phyloP scores from a whole-genome alignment of 2,329 filamentous ascomycete genomes.

The Didymella pomorum region DNA sequence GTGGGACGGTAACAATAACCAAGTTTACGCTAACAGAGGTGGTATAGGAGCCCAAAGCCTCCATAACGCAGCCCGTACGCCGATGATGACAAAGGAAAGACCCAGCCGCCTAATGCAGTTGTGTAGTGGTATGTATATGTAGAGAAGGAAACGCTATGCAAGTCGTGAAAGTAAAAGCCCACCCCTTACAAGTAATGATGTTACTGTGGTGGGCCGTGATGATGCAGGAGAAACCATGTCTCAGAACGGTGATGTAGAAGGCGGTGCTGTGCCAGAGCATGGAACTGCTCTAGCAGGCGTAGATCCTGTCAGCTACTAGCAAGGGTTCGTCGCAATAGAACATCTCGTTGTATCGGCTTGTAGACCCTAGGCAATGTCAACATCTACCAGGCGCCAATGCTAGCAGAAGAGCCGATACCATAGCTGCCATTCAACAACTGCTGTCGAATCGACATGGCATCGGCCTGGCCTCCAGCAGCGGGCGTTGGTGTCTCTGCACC shows the following conservation, averaged over 20 bases:
- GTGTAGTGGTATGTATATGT: slow-evolving; percentile 26
- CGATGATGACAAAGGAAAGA: slow-evolving; percentile 23
- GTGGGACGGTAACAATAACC: slow-evolving; percentile 14
- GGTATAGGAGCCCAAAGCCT: slow-evolving; percentile 15
- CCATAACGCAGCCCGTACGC: slow-evolving; percentile 22
- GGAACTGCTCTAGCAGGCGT: too few species aligned
- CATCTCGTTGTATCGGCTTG: not conserved
- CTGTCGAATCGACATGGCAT: slow-evolving; percentile 49
- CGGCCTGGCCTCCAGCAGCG: slow-evolving; percentile 32
- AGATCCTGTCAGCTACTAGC: not conserved
- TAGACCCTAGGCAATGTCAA: slow-evolving; percentile 1
- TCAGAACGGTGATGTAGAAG: not conserved
- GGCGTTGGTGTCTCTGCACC: slow-evolving; percentile 52
- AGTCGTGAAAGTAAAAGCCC: slow-evolving; percentile 41
- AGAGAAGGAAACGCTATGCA: slow-evolving; percentile 48
- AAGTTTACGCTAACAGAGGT: slow-evolving; percentile 30
- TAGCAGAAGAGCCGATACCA: slow-evolving; percentile 61
- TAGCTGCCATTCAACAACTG: slow-evolving; percentile 66
- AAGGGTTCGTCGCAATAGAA: not conserved
- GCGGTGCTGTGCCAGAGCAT: too few species aligned
- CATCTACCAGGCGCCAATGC: slow-evolving; percentile 64
- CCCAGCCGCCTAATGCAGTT: slow-evolving; percentile 34
- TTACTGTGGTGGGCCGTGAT: not conserved
- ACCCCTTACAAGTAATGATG: slow-evolving; percentile 28
- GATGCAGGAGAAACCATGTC: not conserved